phyloP scores from a whole-genome alignment of 2,329 filamentous ascomycete species.

The Sclerotiophoma versabilis region DNA sequence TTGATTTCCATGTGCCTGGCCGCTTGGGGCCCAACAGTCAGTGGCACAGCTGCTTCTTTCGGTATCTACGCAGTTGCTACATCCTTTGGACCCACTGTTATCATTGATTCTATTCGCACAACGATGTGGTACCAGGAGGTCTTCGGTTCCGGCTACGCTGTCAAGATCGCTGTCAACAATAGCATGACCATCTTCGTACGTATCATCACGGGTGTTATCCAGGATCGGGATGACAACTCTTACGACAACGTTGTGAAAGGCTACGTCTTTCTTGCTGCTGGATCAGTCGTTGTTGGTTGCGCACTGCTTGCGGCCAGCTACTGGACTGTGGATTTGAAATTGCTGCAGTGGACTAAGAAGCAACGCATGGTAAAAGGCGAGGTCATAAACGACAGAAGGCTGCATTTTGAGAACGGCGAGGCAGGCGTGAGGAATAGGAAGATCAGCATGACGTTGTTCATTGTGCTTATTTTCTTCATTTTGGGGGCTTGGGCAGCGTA shows the following conservation, averaged over 20 bases:
- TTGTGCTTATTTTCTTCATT: conserved; percentile 54
- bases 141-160: conserved; percentile 66
- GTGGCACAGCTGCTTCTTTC: conserved; percentile 65
- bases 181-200: conserved; percentile 68
- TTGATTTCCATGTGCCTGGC: conserved; percentile 62
- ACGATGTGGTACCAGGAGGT: conserved; percentile 66
- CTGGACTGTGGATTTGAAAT: conserved; percentile 53
- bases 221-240: conserved; percentile 64
- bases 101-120: conserved; percentile 68
- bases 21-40: conserved; percentile 58
- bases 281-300: conserved; percentile 56
- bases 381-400: conserved; percentile 53
- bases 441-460: conserved; percentile 54
- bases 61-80: conserved; percentile 65
- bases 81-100: conserved; percentile 63
- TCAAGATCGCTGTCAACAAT: conserved; percentile 70
- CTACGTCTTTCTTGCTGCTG: conserved; percentile 62
- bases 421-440: conserved; percentile 49
- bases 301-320: conserved; percentile 52
- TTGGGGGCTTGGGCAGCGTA: conserved; percentile 64
- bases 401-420: conserved; percentile 47
- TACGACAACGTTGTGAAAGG: conserved; percentile 64
- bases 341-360: conserved; percentile 66
- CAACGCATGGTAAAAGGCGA: conserved; percentile 57
- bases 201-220: conserved; percentile 64